Percentiles rank a stretch among this genome's conserved stretches.
These are phyloP conservation scores for Yarrowia deformans DNA, from an alignment of 805 yeast genomes.

Conservation along the genomic window DNA sequence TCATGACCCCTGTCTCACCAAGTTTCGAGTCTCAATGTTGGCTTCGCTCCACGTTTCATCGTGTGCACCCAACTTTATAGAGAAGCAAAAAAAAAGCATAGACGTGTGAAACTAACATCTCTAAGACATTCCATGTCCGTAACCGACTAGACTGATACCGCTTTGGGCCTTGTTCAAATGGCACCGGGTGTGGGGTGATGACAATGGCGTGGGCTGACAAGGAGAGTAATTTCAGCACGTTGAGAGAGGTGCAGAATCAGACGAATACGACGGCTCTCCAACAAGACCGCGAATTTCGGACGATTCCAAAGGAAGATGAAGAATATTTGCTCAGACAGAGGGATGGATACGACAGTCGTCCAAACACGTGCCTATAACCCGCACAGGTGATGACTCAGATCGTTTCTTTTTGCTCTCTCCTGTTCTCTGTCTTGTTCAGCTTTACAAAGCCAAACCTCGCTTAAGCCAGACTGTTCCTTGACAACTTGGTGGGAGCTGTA, in stretches of 20 bases:
- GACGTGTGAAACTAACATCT: background rate
- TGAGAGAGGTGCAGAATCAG: background rate
- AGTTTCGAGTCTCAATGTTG: background rate
- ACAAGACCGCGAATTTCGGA: too few relatives aligned
- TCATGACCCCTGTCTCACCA: constrained; percentile 22
- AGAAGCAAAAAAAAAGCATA: background rate
- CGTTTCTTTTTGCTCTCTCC: background rate
- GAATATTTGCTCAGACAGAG: too few relatives aligned
- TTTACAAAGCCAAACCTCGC: constrained; percentile 5
- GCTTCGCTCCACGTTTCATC: constrained; percentile 17
- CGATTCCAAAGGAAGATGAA: too few relatives aligned
- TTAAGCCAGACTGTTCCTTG: background rate
- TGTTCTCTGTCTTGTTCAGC: background rate
- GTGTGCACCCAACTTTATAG: constrained; percentile 11
- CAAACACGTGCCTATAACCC: background rate
- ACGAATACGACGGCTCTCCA: constrained; percentile 1
- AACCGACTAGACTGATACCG: constrained; percentile 12
- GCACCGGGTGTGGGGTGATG: constrained; percentile 1
- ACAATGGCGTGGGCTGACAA: background rate
- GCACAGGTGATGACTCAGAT: background rate
- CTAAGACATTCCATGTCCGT: constrained; percentile 18
- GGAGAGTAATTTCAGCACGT: too few relatives aligned
- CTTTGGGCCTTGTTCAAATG: background rate
- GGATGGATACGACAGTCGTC: too few relatives aligned
- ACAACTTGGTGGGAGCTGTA: background rate